Conservation (phyloP, 768 basidiomycete genomes). For the Hygrophorus pudorinus region DNA sequence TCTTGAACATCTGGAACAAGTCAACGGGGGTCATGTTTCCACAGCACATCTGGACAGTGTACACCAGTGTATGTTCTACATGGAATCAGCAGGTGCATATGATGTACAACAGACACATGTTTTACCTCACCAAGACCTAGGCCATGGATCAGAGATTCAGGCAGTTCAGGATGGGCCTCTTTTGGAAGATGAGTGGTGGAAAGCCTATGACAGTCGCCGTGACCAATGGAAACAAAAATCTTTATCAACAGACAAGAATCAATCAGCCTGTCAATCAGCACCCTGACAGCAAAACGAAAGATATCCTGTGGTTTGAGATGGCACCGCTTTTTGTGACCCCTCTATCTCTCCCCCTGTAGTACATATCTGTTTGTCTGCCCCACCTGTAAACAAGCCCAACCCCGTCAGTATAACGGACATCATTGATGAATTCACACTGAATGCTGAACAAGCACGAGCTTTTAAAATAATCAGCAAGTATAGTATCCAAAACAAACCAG, state of each 20-base stretch:
- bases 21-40: slow-evolving; percentile 2
- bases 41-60: not conserved
- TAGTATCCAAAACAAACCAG: slow-evolving; percentile 3
- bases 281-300: too few species aligned
- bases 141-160: too few species aligned
- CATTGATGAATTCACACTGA: slow-evolving; percentile 19
- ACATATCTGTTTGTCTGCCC: not conserved
- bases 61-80: slow-evolving; percentile 4
- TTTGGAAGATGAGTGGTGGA: too few species aligned
- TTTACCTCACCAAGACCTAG: too few species aligned
- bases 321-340: too few species aligned
- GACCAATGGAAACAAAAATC: too few species aligned
- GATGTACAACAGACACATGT: too few species aligned
- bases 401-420: slow-evolving; percentile 12
- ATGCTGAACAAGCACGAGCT: slow-evolving; percentile 23
- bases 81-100: slow-evolving; percentile 4
- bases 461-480: slow-evolving; percentile 23
- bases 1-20: slow-evolving; percentile 11
- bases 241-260: too few species aligned
- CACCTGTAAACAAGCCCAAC: not conserved
- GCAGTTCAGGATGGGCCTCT: too few species aligned
- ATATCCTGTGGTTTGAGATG: too few species aligned
- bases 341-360: not conserved
- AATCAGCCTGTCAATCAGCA: too few species aligned
- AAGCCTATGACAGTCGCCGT: too few species aligned